Conservation (phyloP, 176 grass and related monocot species). For the Triticum dicoccoides region DNA sequence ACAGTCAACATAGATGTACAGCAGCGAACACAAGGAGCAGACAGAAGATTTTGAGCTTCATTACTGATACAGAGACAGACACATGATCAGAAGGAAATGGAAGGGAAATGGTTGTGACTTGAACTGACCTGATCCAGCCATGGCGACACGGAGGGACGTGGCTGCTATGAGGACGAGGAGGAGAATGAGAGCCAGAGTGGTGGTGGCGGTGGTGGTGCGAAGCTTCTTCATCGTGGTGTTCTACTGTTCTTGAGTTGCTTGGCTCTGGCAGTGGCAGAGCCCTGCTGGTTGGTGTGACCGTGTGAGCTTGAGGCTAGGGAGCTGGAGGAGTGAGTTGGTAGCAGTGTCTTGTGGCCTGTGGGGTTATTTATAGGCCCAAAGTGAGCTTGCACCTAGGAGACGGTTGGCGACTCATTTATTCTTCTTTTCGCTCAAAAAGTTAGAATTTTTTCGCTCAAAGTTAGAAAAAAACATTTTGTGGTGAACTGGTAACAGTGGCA, state of each 20-base stretch:
- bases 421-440: not conserved
- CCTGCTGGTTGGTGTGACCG: not conserved
- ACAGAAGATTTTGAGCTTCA: not conserved
- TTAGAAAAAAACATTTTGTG: no score
- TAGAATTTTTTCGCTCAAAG: no score
- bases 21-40: not conserved
- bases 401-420: not conserved
- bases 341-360: not conserved
- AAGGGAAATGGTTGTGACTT: not conserved
- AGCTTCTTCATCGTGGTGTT: constrained; percentile 54
- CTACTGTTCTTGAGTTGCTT: not conserved
- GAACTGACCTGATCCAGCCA: constrained; percentile 57
- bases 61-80: no score
- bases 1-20: not conserved
- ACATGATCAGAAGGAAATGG: no score
- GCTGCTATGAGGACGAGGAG: constrained; percentile 46
- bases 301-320: not conserved
- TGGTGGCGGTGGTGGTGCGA: not conserved
- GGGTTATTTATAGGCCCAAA: constrained; percentile 36
- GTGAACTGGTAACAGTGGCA: not conserved
- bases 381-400: not conserved
- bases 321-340: not conserved
- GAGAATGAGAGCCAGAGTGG: constrained; percentile 28
- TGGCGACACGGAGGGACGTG: constrained; percentile 39
- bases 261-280: not conserved